Conservation (phyloP, 306 rosid genomes). For the Castanea sativa region DNA sequence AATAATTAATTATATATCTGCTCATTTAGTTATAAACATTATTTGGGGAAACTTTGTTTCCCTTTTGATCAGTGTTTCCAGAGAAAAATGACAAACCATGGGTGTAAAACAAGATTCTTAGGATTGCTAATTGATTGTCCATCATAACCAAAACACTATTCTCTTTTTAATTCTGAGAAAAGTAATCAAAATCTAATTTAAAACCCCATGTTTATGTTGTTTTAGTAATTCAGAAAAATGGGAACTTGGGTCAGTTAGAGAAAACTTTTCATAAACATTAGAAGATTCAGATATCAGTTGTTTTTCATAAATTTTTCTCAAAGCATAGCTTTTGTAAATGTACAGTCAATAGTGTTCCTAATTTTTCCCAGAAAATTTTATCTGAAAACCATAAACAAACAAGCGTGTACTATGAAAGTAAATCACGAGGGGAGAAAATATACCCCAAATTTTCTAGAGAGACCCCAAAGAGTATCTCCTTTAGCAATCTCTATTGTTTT, state of each 20-base stretch:
- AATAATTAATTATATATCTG: neutral
- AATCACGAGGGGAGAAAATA: neutral
- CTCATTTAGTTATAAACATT: neutral
- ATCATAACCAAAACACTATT: neutral
- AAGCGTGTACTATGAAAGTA: neutral
- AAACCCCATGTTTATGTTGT: too few species aligned
- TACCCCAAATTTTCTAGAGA: conserved; percentile 34
- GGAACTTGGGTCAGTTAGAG: too few species aligned
- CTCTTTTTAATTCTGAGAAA: neutral
- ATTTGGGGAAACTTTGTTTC: neutral
- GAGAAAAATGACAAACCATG: neutral
- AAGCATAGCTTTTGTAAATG: neutral
- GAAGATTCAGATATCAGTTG: neutral
- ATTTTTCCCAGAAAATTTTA: neutral
- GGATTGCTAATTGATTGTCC: neutral
- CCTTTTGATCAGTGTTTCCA: neutral
- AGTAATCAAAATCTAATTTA: neutral
- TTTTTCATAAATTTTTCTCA: neutral
- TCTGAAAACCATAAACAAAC: neutral
- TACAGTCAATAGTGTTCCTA: neutral
- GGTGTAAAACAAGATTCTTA: neutral
- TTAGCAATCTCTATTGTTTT: conserved; percentile 26
- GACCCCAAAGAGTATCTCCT: conserved; percentile 41
- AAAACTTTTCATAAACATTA: neutral
- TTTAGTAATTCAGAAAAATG: too few species aligned